Evolutionary conservation across 805 yeast genomes (phyloP).

Genomic region (Saccharomycopsis sp.): DNA sequence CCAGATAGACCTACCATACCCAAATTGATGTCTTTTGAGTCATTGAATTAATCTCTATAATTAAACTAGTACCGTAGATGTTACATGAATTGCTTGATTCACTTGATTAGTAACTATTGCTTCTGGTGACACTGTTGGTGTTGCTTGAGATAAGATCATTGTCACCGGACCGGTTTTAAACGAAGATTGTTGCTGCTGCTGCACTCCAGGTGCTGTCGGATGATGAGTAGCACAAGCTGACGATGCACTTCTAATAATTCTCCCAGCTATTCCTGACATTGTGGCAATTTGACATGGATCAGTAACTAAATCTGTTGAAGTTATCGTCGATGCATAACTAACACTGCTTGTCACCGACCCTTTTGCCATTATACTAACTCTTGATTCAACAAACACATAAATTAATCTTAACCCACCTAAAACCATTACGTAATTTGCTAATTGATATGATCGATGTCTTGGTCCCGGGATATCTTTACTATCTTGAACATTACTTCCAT

Average conservation of each 20-base stretch:
- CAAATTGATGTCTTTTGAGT: no score
- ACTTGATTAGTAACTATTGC: no score
- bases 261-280: conserved; percentile 1
- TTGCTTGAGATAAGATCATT: no score
- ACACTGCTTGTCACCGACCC: neutral
- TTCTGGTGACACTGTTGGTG: no score
- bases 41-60: no score
- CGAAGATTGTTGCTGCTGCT: neutral
- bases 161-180: no score
- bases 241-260: conserved; percentile 5
- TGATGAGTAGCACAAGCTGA: conserved; percentile 10
- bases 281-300: conserved; percentile 13
- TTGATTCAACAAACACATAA: neutral
- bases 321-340: neutral
- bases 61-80: no score
- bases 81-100: no score
- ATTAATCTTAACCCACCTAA: neutral
- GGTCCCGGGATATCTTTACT: no score
- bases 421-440: neutral
- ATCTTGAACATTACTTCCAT: no score
- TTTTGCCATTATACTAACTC: neutral
- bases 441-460: neutral
- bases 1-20: no score
- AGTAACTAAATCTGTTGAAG: conserved; percentile 4
- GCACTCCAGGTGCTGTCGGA: neutral